Evolutionary conservation across 176 grass and related monocot genomes (phyloP).

Genomic region (Oryza coarctata): DNA sequence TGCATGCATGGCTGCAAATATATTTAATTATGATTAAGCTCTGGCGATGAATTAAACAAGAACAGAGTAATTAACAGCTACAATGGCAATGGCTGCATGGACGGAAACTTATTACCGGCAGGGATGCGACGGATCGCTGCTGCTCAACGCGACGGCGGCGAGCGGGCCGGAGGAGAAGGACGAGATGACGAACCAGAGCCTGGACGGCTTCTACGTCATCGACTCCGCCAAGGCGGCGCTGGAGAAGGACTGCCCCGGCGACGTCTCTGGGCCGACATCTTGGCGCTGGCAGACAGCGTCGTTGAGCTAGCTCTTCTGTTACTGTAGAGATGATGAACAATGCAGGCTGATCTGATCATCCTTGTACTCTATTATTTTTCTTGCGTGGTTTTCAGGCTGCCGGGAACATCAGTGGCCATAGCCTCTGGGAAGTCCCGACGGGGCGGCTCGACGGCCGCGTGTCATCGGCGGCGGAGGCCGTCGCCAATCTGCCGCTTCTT

Average conservation of each 20-base stretch:
- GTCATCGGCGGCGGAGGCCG: conserved; percentile 3
- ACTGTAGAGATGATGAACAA: neutral
- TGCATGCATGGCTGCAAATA: too few relatives aligned
- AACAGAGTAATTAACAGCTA: neutral
- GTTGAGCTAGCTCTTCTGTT: neutral
- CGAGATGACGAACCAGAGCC: neutral
- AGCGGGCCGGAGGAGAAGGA: conserved; percentile 32
- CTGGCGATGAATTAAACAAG: too few relatives aligned
- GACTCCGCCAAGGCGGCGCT: conserved; percentile 31
- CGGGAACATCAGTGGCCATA: neutral
- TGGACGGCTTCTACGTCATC: conserved; percentile 30
- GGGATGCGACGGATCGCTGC: conserved; percentile 41
- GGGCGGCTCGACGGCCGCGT: conserved; percentile 13
- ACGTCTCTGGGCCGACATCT: conserved; percentile 35
- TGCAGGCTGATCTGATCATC: neutral
- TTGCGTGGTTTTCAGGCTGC: neutral
- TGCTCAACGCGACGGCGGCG: conserved; percentile 32
- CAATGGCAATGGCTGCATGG: neutral
- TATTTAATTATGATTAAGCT: too few relatives aligned
- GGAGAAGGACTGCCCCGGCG: conserved; percentile 26
- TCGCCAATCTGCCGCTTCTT: conserved; percentile 1
- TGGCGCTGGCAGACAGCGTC: conserved; percentile 29
- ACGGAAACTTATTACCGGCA: neutral
- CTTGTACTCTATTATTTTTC: neutral
- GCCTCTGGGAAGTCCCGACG: conserved; percentile 1